These are phyloP conservation scores for Pestalotiopsis sp. DNA, from an alignment of 2,329 filamentous ascomycete genomes.

Conservation along the genomic window DNA sequence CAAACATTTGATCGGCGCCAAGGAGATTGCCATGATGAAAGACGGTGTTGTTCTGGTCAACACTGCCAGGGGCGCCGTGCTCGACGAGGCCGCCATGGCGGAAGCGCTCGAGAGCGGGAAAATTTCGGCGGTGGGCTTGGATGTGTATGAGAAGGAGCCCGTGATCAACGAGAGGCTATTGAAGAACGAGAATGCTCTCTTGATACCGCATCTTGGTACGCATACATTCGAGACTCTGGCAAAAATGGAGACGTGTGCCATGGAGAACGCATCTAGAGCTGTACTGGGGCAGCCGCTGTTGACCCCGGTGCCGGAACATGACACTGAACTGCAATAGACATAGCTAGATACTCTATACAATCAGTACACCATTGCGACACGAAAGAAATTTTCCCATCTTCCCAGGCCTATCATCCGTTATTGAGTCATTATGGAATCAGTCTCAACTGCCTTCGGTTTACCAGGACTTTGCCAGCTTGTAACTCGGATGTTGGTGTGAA, in stretches of 20 bases:
- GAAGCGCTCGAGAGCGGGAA: background rate
- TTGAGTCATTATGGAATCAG: too few relatives aligned
- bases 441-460: too few relatives aligned
- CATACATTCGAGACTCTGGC: background rate
- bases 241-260: background rate
- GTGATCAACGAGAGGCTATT: background rate
- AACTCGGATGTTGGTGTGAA: too few relatives aligned
- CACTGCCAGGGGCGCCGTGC: background rate
- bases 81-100: background rate
- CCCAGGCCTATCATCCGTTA: too few relatives aligned
- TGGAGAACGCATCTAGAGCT: background rate
- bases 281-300: background rate
- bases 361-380: background rate
- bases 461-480: too few relatives aligned
- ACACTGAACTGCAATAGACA: background rate
- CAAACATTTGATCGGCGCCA: background rate
- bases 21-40: background rate
- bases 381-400: too few relatives aligned
- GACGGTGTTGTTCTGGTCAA: conserved; percentile 2
- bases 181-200: background rate
- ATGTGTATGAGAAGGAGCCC: background rate
- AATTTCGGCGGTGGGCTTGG: background rate
- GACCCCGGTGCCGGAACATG: background rate
- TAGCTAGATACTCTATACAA: background rate
- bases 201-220: background rate